phyloP scores from a whole-genome alignment of 306 rosid species.

The Vachellia collinsii region DNA sequence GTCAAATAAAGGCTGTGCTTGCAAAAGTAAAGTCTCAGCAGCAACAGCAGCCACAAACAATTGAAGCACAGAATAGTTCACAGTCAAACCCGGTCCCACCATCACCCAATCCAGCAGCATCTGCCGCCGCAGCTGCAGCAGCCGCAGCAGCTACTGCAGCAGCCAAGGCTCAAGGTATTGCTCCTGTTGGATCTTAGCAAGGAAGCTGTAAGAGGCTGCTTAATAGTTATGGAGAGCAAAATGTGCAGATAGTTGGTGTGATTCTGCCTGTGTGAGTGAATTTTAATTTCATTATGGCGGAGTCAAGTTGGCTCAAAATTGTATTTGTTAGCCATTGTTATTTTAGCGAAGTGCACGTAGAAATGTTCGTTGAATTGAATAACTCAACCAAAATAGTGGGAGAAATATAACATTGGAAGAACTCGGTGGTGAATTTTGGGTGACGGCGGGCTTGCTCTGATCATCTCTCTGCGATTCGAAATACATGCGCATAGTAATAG shows the following conservation, averaged over 20 bases:
- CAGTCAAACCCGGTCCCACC: conserved; percentile 62
- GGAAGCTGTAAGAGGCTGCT: conserved; percentile 11
- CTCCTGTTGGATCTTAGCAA: conserved; percentile 70
- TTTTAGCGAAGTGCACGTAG: conserved; percentile 28
- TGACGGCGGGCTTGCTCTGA: background rate
- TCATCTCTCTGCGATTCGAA: background rate
- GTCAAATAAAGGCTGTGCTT: conserved; percentile 67
- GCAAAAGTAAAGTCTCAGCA: conserved; percentile 53
- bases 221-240: conserved; percentile 30
- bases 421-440: background rate
- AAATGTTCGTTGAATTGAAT: background rate
- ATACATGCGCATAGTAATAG: background rate
- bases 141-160: conserved; percentile 79
- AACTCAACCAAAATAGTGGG: background rate
- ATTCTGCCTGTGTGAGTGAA: conserved; percentile 40
- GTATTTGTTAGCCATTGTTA: conserved; percentile 8
- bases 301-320: conserved; percentile 42
- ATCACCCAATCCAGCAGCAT: conserved; percentile 65
- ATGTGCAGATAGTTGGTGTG: conserved; percentile 62
- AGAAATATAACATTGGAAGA: background rate
- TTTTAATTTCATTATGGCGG: conserved; percentile 32
- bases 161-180: conserved; percentile 75
- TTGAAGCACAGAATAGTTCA: conserved; percentile 57
- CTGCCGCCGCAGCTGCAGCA: conserved; percentile 63
- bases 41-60: conserved; percentile 43